Percentiles rank a stretch among this genome's conserved stretches.
phyloP scores from a whole-genome alignment of 2,329 filamentous ascomycete species.

The Hypocrella siamensis region DNA sequence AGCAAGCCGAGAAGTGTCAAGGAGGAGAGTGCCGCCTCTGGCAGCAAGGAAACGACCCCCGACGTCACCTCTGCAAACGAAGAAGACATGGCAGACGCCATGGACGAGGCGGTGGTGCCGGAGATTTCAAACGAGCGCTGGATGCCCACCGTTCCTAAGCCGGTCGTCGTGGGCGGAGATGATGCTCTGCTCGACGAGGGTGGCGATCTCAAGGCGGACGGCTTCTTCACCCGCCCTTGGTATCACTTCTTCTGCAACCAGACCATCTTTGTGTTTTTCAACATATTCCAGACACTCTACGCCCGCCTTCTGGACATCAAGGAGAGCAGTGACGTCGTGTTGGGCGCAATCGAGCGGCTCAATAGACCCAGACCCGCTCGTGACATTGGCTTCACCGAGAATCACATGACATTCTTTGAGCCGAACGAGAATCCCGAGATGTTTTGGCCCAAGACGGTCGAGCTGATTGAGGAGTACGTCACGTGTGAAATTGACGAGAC shows the following conservation, averaged over 20 bases:
- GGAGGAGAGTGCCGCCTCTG: constrained; percentile 61
- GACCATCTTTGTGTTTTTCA: constrained; percentile 88
- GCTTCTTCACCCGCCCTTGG: constrained; percentile 62
- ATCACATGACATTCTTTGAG: constrained; percentile 64
- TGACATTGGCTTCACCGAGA: constrained; percentile 70
- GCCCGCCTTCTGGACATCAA: constrained; percentile 73
- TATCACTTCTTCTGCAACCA: constrained; percentile 89
- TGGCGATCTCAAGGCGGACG: constrained; percentile 56
- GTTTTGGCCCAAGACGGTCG: constrained; percentile 75
- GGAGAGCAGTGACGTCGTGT: constrained; percentile 56
- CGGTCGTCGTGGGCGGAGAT: constrained; percentile 33
- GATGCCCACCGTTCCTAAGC: constrained; percentile 46
- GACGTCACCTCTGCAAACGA: constrained; percentile 65
- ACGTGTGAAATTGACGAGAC: constrained; percentile 66
- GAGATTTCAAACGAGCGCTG: constrained; percentile 50
- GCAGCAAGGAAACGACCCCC: constrained; percentile 79
- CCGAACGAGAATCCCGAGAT: constrained; percentile 41
- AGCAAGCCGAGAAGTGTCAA: constrained; percentile 57
- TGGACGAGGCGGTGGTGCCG: constrained; percentile 39
- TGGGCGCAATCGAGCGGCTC: constrained; percentile 57
- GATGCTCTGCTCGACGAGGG: constrained; percentile 41
- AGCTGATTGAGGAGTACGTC: constrained; percentile 76
- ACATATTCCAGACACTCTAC: constrained; percentile 84
- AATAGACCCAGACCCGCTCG: constrained; percentile 66
- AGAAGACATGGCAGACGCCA: constrained; percentile 53